These are phyloP conservation scores for Sparassis latifolia DNA, from an alignment of 1,284 basidiomycete species.

Conservation along the genomic window DNA sequence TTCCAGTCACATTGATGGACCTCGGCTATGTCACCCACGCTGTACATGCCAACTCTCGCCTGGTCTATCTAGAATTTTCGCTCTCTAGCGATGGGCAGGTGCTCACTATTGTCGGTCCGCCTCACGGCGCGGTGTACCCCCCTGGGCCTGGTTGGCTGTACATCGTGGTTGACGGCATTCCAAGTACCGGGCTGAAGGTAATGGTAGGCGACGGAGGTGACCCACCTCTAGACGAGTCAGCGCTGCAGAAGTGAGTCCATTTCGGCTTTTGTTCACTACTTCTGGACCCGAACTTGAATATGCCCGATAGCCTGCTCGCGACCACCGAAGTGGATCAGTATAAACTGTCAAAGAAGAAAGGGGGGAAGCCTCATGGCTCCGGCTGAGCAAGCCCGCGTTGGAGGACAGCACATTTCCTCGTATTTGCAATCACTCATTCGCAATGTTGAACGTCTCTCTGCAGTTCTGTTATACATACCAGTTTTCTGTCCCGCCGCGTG, in stretches of 20 bases:
- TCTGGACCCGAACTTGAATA: neutral
- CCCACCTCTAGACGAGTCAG: conserved; percentile 50
- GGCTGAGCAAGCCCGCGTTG: conserved; percentile 7
- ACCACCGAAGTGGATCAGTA: conserved; percentile 48
- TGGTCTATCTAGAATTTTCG: conserved; percentile 53
- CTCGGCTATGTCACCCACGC: conserved; percentile 74
- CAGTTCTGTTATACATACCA: neutral
- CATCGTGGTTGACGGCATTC: conserved; percentile 62
- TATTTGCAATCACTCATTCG: neutral
- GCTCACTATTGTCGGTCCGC: conserved; percentile 51
- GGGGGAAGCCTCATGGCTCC: conserved; percentile 22
- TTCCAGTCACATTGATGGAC: conserved; percentile 69
- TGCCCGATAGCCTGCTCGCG: conserved; percentile 32
- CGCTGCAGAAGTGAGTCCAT: conserved; percentile 46
- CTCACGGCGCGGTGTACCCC: conserved; percentile 60
- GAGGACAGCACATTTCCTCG: no score
- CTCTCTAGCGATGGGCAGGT: conserved; percentile 29
- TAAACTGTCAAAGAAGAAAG: conserved; percentile 32
- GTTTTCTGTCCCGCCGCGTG: neutral
- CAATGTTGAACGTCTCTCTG: neutral
- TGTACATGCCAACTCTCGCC: conserved; percentile 72
- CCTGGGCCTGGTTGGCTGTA: conserved; percentile 80
- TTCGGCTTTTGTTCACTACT: neutral
- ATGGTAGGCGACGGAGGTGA: conserved; percentile 64
- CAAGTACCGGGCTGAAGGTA: conserved; percentile 58